Evolutionary conservation across 148 eudicot genomes (phyloP), one percentile per base, ranked within the genome.

Genomic region (Rhododendron molle): DNA sequence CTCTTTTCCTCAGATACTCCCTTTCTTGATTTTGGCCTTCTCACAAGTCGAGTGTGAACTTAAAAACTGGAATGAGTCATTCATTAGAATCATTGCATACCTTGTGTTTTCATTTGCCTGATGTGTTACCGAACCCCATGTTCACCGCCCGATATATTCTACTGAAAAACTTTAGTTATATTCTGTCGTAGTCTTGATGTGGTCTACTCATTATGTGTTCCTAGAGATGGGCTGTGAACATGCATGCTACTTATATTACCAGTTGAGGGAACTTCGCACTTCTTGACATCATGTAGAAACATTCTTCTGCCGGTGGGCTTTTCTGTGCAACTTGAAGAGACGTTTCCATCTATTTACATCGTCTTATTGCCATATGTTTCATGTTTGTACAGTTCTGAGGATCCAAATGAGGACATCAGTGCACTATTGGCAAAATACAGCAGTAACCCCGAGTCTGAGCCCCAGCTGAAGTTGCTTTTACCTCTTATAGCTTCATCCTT

Each of bases 401-500:
- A 56, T 81, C 71, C 69, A 34, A 23, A 32, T 81, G 26, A 18
- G 30, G 83, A 56, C 47, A 32, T 81, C 44, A 81, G 23, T 7
- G 4, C 62, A 14, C 62, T 49, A 23, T 80, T 80, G 40, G 90
- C 90, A 78, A 93, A 89, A 87, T 93, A 92, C 91, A 90, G 92
- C 89, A 86, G 88, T 36, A 87, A 89, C 58, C 96, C 95, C 12
- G 91, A 95, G 85, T 88, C 96, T 49, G 94, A 95, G 87, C 87
- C 96, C 79, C 92, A 87, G 85, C 88, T 96, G 89, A 92, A 94
- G 89, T 79, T 32, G 67, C 92, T 96, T 87, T 86, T 96, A 87
- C 96, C 99, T 52, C 92, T 92, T 60, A 95, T 96, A 86, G 81
- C 89, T 83, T 94, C 98, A 44, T 85, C 95, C 50, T 96, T 96